phyloP scores from a whole-genome alignment of 1,284 basidiomycete genomes.

The Puccinia horiana region DNA sequence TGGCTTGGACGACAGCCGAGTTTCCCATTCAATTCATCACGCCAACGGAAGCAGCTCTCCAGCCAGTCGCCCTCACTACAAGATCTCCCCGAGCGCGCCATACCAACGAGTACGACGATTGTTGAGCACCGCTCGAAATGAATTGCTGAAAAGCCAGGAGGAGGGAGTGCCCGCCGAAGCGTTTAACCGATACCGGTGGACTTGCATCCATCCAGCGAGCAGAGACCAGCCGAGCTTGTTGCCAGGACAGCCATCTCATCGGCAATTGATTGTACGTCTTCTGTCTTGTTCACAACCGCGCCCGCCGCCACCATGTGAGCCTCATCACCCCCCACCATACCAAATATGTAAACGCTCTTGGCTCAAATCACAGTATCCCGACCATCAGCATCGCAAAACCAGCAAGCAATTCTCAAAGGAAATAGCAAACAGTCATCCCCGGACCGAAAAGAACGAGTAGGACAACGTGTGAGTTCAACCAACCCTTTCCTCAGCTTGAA shows the following conservation, averaged over 20 bases:
- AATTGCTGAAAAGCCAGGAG: neutral
- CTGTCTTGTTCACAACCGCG: neutral
- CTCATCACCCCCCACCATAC: neutral
- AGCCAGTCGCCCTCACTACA: neutral
- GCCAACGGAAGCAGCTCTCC: neutral
- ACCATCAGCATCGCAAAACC: neutral
- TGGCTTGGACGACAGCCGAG: neutral
- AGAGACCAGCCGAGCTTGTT: neutral
- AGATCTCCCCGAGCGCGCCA: neutral
- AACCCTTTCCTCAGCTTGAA: neutral
- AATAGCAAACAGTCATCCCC: neutral
- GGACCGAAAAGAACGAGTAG: neutral
- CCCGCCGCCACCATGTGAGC: neutral
- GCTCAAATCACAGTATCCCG: neutral
- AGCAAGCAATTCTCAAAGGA: neutral
- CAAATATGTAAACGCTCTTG: neutral
- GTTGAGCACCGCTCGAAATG: neutral
- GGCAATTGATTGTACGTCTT: neutral
- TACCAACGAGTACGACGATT: neutral
- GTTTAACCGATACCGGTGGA: constrained; percentile 15
- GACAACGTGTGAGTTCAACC: neutral
- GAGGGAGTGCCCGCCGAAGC: neutral
- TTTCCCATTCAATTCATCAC: neutral
- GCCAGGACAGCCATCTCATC: neutral
- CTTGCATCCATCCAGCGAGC: neutral